Conservation (phyloP, 2,329 filamentous ascomycete species). For the Aspergillus fructus region DNA sequence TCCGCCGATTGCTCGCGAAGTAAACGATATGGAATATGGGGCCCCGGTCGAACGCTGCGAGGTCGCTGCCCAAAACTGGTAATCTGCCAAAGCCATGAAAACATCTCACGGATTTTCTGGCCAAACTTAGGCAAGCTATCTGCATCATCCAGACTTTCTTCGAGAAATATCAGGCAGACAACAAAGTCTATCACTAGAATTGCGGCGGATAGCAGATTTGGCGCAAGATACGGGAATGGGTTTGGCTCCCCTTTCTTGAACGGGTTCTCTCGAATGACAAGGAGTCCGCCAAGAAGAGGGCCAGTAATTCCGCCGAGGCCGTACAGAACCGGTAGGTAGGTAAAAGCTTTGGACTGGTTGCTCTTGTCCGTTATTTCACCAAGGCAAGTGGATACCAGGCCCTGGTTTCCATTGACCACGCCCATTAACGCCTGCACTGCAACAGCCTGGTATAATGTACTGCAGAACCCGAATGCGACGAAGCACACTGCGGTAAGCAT, state of each 20-base stretch:
- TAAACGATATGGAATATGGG: slow-evolving; percentile 28
- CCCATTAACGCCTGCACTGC: slow-evolving; percentile 88
- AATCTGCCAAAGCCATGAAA: slow-evolving; percentile 70
- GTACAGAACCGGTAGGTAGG: slow-evolving; percentile 94
- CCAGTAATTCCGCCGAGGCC: slow-evolving; percentile 91
- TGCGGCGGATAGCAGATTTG: slow-evolving; percentile 75
- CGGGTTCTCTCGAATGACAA: slow-evolving; percentile 66
- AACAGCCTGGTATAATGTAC: slow-evolving; percentile 77
- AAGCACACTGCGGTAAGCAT: slow-evolving; percentile 81
- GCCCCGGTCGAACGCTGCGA: slow-evolving; percentile 54
- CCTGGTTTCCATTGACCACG: slow-evolving; percentile 89
- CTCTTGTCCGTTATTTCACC: slow-evolving; percentile 93
- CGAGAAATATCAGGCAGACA: slow-evolving; percentile 74
- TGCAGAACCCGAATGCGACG: slow-evolving; percentile 81
- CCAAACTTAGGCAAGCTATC: slow-evolving; percentile 61
- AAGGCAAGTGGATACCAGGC: slow-evolving; percentile 86
- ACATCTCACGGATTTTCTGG: slow-evolving; percentile 59
- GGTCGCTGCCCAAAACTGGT: slow-evolving; percentile 56
- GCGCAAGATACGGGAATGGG: slow-evolving; percentile 77
- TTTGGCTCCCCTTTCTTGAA: slow-evolving; percentile 52
- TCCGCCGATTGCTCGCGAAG: slow-evolving; percentile 25
- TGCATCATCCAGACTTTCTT: slow-evolving; percentile 77
- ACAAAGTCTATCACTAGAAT: slow-evolving; percentile 72
- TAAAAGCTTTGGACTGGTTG: slow-evolving; percentile 92
- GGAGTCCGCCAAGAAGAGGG: slow-evolving; percentile 81